Percentiles rank a stretch among this genome's conserved stretches.
phyloP scores from a whole-genome alignment of 495 filamentous ascomycete species.

The Xylaria telfairii region DNA sequence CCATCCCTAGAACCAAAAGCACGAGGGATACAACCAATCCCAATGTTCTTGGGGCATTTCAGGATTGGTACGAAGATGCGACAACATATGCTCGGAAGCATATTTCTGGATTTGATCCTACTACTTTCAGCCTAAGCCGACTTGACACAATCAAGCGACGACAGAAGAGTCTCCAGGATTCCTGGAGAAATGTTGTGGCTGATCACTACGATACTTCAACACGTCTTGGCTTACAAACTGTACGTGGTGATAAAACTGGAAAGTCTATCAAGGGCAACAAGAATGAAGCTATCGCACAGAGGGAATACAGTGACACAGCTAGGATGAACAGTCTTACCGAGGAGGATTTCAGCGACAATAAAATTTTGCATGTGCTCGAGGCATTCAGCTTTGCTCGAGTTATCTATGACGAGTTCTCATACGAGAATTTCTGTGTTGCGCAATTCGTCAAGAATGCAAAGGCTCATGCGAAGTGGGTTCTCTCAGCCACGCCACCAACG shows the following conservation, averaged over 20 bases:
- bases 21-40: conserved; percentile 14
- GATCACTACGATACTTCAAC: conserved; percentile 40
- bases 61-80: conserved; percentile 59
- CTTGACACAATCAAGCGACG: conserved; percentile 12
- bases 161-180: background rate
- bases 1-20: conserved; percentile 35
- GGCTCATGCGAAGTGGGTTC: conserved; percentile 65
- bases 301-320: conserved; percentile 1
- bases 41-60: conserved; percentile 51
- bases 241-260: conserved; percentile 13
- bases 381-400: conserved; percentile 67
- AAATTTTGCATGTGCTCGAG: conserved; percentile 50
- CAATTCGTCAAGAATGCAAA: conserved; percentile 47
- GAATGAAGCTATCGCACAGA: conserved; percentile 15
- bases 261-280: conserved; percentile 29
- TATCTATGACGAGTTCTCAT: conserved; percentile 74
- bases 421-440: conserved; percentile 47
- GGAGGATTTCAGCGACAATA: background rate
- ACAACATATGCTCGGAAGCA: conserved; percentile 43
- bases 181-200: conserved; percentile 15
- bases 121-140: background rate
- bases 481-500: conserved; percentile 70
- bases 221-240: conserved; percentile 28
- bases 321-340: conserved; percentile 3
- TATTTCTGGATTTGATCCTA: conserved; percentile 26